Evolutionary conservation across 768 basidiomycete species (phyloP).

Genomic region (Hericium erinaceus): DNA sequence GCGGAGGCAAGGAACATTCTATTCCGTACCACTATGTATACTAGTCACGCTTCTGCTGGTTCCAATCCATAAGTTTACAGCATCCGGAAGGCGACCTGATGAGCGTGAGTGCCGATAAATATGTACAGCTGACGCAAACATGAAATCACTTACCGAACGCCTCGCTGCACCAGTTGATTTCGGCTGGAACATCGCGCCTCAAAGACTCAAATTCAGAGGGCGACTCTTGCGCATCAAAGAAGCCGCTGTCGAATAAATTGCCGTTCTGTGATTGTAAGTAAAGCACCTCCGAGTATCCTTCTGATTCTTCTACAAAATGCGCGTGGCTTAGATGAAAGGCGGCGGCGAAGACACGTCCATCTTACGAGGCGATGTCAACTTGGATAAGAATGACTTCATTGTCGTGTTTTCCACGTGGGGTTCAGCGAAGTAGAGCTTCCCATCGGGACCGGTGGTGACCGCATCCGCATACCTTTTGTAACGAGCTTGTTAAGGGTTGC

Average conservation of each 20-base stretch:
- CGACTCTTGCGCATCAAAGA: conserved; percentile 27
- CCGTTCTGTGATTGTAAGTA: conserved; percentile 93
- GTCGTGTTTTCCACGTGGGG: conserved; percentile 63
- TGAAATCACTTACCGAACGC: conserved; percentile 49
- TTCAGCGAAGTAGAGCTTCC: conserved; percentile 63
- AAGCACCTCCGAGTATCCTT: conserved; percentile 27
- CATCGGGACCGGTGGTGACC: conserved; percentile 43
- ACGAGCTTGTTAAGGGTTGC: conserved; percentile 8
- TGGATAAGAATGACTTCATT: conserved; percentile 43
- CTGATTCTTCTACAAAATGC: conserved; percentile 15
- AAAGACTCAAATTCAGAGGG: conserved; percentile 55
- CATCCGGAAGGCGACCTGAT: conserved; percentile 63
- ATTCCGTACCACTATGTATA: conserved; percentile 66
- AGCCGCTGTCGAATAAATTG: conserved; percentile 54
- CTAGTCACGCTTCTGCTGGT: conserved; percentile 68
- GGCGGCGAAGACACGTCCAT: neutral
- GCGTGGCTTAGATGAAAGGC: neutral
- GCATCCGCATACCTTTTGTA: conserved; percentile 64
- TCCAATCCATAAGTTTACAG: conserved; percentile 92
- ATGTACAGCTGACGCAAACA: neutral
- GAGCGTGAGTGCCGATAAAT: neutral
- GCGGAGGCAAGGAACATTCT: no score
- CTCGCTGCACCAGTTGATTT: conserved; percentile 67
- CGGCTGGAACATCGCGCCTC: conserved; percentile 54
- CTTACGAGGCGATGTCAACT: conserved; percentile 18